Evolutionary conservation across 2,329 filamentous ascomycete species (phyloP).

Genomic region (Dendryphion nanum): DNA sequence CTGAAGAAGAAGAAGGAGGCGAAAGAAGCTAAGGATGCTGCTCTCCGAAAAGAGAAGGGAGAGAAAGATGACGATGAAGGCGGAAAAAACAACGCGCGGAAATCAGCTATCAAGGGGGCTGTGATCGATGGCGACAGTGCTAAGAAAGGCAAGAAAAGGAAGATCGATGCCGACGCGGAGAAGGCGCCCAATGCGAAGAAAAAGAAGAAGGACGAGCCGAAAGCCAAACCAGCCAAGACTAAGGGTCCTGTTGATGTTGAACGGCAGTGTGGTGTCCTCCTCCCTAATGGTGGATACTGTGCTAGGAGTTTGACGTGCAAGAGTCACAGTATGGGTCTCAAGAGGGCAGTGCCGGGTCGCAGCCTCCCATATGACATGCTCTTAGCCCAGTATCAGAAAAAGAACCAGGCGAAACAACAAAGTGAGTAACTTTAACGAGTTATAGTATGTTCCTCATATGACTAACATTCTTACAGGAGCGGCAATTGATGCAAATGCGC

Average conservation of each 20-base stretch:
- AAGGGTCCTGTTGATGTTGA: constrained; percentile 95
- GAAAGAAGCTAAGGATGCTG: constrained; percentile 54
- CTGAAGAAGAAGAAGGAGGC: constrained; percentile 62
- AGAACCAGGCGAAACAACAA: constrained; percentile 97
- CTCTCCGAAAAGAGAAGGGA: constrained; percentile 47
- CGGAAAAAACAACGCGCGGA: constrained; percentile 39
- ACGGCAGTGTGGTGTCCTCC: constrained; percentile 83
- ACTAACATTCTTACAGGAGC: constrained; percentile 61
- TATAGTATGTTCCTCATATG: not conserved
- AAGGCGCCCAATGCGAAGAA: constrained; percentile 78
- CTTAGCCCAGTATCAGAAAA: constrained; percentile 70
- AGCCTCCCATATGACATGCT: constrained; percentile 92
- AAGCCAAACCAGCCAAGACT: constrained; percentile 77
- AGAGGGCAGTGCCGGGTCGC: constrained; percentile 81
- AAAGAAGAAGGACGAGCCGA: constrained; percentile 93
- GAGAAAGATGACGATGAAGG: constrained; percentile 44
- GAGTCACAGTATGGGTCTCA: constrained; percentile 92
- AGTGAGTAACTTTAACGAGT: constrained; percentile 61
- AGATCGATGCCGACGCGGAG: constrained; percentile 60
- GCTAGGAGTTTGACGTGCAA: constrained; percentile 90
- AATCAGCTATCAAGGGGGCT: constrained; percentile 41
- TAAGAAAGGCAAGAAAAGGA: constrained; percentile 49
- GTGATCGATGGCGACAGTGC: constrained; percentile 37
- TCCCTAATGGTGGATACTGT: constrained; percentile 83
- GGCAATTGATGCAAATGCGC: constrained; percentile 90